phyloP scores from a whole-genome alignment of 768 basidiomycete genomes.

The Lentinula raphanica region DNA sequence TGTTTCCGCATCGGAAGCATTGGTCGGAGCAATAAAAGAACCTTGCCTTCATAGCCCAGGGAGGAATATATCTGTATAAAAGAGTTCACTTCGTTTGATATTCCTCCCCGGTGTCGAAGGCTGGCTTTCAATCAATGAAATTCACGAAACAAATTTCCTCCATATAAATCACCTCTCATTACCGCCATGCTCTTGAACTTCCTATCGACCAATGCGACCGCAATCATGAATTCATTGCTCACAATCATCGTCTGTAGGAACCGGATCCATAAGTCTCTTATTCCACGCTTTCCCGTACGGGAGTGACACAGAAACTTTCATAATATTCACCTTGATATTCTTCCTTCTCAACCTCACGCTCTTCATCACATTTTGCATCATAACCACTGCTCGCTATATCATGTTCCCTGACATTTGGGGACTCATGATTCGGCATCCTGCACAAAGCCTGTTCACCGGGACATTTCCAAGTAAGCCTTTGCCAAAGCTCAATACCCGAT shows the following conservation, averaged over 20 bases:
- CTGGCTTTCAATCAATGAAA: too few relatives aligned
- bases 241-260: conserved; percentile 25
- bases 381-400: conserved; percentile 46
- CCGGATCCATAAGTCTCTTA: conserved; percentile 49
- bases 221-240: neutral
- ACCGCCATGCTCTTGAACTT: neutral
- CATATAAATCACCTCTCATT: too few relatives aligned
- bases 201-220: neutral
- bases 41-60: too few relatives aligned
- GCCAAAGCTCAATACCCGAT: conserved; percentile 15
- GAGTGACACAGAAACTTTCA: conserved; percentile 32
- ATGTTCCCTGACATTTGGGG: conserved; percentile 47
- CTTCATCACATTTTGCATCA: conserved; percentile 42
- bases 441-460: conserved; percentile 39
- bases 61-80: neutral
- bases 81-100: too few relatives aligned
- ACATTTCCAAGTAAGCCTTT: conserved; percentile 40
- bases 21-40: neutral
- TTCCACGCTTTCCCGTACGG: conserved; percentile 57
- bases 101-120: too few relatives aligned
- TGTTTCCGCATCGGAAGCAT: neutral
- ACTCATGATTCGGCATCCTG: conserved; percentile 43
- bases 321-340: conserved; percentile 39
- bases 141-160: neutral
- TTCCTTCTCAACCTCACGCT: conserved; percentile 57